Evolutionary conservation across 192 early-diverging fungal genomes (phyloP).

Genomic region (Paraglomus occultum): DNA sequence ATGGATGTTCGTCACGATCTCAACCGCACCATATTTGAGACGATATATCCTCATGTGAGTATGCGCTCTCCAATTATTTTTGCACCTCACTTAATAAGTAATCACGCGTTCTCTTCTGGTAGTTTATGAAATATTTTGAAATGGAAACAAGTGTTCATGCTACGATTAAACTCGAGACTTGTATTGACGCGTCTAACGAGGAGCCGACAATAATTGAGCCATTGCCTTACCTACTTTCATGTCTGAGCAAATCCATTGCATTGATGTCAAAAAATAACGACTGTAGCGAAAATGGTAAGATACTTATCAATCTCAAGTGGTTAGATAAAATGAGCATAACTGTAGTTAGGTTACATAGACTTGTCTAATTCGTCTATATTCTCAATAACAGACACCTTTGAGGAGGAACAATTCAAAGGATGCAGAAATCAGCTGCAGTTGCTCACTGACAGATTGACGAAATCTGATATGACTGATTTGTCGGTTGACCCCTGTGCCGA

Average conservation of each 20-base stretch:
- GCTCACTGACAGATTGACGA: constrained; percentile 45
- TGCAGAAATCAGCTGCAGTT: constrained; percentile 31
- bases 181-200: constrained; percentile 36
- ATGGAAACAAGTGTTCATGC: constrained; percentile 28
- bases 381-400: background rate
- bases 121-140: constrained; percentile 22
- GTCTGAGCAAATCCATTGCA: constrained; percentile 30
- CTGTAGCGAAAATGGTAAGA: constrained; percentile 5
- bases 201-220: constrained; percentile 47
- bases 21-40: constrained; percentile 47
- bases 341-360: background rate
- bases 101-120: constrained; percentile 4
- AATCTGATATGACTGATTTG: constrained; percentile 64
- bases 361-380: background rate
- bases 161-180: constrained; percentile 37
- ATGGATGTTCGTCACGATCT: constrained; percentile 38
- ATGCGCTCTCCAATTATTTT: background rate
- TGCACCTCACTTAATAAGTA: background rate
- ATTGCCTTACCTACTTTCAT: constrained; percentile 42
- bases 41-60: constrained; percentile 49
- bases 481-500: constrained; percentile 63
- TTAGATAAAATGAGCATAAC: background rate
- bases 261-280: constrained; percentile 4
- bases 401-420: constrained; percentile 30
- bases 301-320: constrained; percentile 14